Percentiles rank a stretch among this genome's conserved stretches.
These are phyloP conservation scores for Lagenidium giganteum DNA, from an alignment of 352 stramenopile species.

Conservation along the genomic window DNA sequence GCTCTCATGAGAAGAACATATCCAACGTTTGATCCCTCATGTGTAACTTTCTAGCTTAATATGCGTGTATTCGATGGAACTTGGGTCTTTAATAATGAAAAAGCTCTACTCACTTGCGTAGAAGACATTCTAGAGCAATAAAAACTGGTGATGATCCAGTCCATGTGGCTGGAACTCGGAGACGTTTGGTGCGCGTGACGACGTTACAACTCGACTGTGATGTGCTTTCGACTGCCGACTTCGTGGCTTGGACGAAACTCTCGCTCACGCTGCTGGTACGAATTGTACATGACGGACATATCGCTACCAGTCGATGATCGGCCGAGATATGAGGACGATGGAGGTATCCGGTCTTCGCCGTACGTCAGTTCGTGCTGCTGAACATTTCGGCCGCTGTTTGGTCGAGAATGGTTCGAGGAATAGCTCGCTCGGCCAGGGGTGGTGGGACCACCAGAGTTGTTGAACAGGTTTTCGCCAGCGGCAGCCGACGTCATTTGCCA, in stretches of 20 bases:
- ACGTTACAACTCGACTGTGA: constrained; percentile 19
- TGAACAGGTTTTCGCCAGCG: constrained; percentile 2
- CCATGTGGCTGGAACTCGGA: too few relatives aligned
- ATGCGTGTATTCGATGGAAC: too few relatives aligned
- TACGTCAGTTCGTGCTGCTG: constrained; percentile 10
- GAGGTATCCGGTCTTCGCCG: constrained; percentile 1
- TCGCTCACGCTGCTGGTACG: constrained; percentile 10
- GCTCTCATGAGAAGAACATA: too few relatives aligned
- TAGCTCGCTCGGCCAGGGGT: constrained; percentile 13
- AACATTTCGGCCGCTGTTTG: constrained; percentile 15
- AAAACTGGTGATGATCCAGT: too few relatives aligned
- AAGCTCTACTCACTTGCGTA: too few relatives aligned
- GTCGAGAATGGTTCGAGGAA: constrained; percentile 13
- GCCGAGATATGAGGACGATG: not conserved
- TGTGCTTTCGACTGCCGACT: constrained; percentile 13
- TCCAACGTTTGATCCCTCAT: too few relatives aligned
- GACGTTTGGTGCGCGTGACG: too few relatives aligned
- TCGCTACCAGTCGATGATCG: constrained; percentile 13
- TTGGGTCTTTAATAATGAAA: too few relatives aligned
- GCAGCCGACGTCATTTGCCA: constrained; percentile 6
- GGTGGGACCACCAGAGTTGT: constrained; percentile 4
- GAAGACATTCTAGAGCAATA: too few relatives aligned
- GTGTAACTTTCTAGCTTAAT: too few relatives aligned
- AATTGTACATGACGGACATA: constrained; percentile 7
- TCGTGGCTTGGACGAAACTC: constrained; percentile 14